Evolutionary conservation across 495 filamentous ascomycete genomes (phyloP).

Genomic region (Amphirosellinia nigrospora): DNA sequence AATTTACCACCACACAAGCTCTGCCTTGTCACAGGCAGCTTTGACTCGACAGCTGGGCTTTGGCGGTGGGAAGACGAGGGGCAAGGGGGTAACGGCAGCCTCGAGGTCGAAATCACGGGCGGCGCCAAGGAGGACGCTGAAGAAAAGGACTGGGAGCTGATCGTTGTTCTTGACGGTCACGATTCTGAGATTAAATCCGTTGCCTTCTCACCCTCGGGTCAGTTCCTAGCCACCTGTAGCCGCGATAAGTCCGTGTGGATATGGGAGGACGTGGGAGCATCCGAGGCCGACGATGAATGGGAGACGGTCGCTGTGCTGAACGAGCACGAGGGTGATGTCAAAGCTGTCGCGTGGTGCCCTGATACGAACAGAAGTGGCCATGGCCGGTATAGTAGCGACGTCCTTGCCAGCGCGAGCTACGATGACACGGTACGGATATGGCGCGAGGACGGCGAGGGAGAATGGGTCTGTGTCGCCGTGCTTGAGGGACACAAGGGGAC

Average conservation of each 20-base stretch:
- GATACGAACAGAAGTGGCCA: slow-evolving; percentile 53
- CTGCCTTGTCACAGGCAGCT: slow-evolving; percentile 87
- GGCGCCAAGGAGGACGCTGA: slow-evolving; percentile 41
- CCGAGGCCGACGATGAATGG: slow-evolving; percentile 84
- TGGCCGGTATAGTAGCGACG: slow-evolving; percentile 57
- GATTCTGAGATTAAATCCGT: slow-evolving; percentile 92
- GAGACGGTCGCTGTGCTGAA: slow-evolving; percentile 94
- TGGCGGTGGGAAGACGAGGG: slow-evolving; percentile 72
- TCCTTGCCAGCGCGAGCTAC: slow-evolving; percentile 86
- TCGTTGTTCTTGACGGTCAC: slow-evolving; percentile 88
- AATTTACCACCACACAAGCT: slow-evolving; percentile 61
- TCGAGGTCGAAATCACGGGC: slow-evolving; percentile 37
- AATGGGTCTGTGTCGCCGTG: slow-evolving; percentile 90
- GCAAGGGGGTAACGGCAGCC: slow-evolving; percentile 15
- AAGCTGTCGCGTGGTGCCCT: slow-evolving; percentile 90
- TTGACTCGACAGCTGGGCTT: slow-evolving; percentile 87
- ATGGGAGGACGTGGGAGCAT: slow-evolving; percentile 83
- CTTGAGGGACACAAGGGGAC: slow-evolving; percentile 78
- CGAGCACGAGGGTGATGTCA: slow-evolving; percentile 94
- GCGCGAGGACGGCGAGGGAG: slow-evolving; percentile 83
- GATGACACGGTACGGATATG: slow-evolving; percentile 90
- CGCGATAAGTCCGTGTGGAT: slow-evolving; percentile 98
- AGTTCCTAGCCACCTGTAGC: slow-evolving; percentile 85
- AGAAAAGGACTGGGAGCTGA: slow-evolving; percentile 86
- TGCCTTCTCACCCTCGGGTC: slow-evolving; percentile 78